Percentiles rank a stretch among this genome's conserved stretches.
Conservation (phyloP, 805 yeast genomes). For the Saturnispora serradocipensis region DNA sequence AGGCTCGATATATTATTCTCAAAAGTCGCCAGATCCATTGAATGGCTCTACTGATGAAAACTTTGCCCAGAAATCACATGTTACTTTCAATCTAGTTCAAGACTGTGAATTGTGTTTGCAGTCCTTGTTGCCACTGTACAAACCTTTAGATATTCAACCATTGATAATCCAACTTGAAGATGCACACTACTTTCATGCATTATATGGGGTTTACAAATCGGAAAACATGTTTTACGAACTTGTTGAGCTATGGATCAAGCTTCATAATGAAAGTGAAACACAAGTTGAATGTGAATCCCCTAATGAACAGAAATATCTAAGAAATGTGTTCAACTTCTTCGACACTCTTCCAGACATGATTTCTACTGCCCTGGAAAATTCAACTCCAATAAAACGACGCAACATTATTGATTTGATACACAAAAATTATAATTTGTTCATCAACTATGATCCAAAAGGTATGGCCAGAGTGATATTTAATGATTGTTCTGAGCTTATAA, state of each 20-base stretch:
- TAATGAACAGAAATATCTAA: background rate
- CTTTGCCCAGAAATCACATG: slow-evolving; percentile 14
- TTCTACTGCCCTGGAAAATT: slow-evolving; percentile 17
- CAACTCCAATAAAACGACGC: slow-evolving; percentile 11
- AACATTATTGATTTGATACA: slow-evolving; percentile 23
- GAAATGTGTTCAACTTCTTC: slow-evolving; percentile 19
- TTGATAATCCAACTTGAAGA: slow-evolving; percentile 43
- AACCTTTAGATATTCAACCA: slow-evolving; percentile 43
- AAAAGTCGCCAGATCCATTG: background rate
- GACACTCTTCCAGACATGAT: slow-evolving; percentile 25
- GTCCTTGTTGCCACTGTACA: slow-evolving; percentile 57
- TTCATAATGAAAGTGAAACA: slow-evolving; percentile 10
- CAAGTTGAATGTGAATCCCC: slow-evolving; percentile 1
- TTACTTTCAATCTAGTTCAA: slow-evolving; percentile 25
- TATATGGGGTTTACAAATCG: slow-evolving; percentile 46
- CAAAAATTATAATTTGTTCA: slow-evolving; percentile 24
- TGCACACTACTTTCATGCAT: slow-evolving; percentile 49
- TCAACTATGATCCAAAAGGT: slow-evolving; percentile 25
- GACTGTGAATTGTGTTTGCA: slow-evolving; percentile 68
- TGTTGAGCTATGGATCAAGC: slow-evolving; percentile 42
- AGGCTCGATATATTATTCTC: background rate
- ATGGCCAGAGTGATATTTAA: slow-evolving; percentile 31
- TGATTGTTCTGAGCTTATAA: slow-evolving; percentile 33
- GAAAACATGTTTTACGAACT: slow-evolving; percentile 46
- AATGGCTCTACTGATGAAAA: background rate